These are phyloP conservation scores for Microcyclosporella mali DNA, from an alignment of 2,329 filamentous ascomycete species.

Conservation along the genomic window DNA sequence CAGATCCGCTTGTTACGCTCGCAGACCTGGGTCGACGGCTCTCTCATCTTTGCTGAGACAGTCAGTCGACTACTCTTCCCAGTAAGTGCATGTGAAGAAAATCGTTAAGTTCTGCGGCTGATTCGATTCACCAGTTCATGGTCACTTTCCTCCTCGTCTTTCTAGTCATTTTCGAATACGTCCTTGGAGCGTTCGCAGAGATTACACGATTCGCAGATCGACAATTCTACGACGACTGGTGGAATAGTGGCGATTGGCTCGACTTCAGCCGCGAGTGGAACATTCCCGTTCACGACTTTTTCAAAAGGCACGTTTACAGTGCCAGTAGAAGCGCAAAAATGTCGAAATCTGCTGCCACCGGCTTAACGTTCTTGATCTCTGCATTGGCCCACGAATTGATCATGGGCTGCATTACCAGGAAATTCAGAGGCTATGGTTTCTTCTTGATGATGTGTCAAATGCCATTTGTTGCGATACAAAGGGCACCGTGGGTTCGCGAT, in stretches of 20 bases:
- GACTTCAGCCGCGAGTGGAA: slow-evolving; percentile 91
- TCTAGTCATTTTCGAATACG: slow-evolving; percentile 96
- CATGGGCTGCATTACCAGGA: slow-evolving; percentile 97
- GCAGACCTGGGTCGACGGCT: slow-evolving; percentile 55
- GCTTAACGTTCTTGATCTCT: slow-evolving; percentile 86
- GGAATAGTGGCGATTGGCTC: slow-evolving; percentile 77
- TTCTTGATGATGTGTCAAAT: slow-evolving; percentile 94
- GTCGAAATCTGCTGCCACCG: slow-evolving; percentile 69
- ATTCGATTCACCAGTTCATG: neutral
- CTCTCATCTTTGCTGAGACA: slow-evolving; percentile 78
- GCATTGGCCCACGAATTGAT: slow-evolving; percentile 89
- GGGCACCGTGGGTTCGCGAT: slow-evolving; percentile 67
- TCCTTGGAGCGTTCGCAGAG: slow-evolving; percentile 89
- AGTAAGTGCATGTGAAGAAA: no score
- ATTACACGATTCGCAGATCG: slow-evolving; percentile 79
- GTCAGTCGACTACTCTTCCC: slow-evolving; percentile 90
- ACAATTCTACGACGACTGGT: slow-evolving; percentile 79
- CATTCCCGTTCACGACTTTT: slow-evolving; percentile 92
- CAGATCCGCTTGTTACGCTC: slow-evolving; percentile 47
- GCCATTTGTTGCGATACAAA: slow-evolving; percentile 87
- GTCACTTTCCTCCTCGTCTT: slow-evolving; percentile 60
- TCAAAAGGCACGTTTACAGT: slow-evolving; percentile 87
- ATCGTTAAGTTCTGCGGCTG: no score
- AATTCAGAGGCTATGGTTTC: slow-evolving; percentile 89
- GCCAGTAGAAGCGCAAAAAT: slow-evolving; percentile 66